phyloP scores from a whole-genome alignment of 257 asterid genomes.

The Jasminum sambac region DNA sequence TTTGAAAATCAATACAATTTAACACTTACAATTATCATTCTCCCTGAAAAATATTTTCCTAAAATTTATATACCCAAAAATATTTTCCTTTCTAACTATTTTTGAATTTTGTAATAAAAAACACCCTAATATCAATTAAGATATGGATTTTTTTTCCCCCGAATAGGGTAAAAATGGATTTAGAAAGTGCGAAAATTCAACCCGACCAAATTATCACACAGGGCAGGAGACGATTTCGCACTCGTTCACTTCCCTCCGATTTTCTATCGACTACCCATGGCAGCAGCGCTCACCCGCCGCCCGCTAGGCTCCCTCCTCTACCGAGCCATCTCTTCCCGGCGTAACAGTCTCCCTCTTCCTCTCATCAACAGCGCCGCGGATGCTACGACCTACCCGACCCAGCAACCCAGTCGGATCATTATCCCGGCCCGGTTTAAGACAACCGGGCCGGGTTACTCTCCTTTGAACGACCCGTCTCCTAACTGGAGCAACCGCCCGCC shows the following conservation, averaged over 20 bases:
- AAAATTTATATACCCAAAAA: too few species aligned
- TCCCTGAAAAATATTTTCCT: too few species aligned
- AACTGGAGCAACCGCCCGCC: conserved; percentile 99
- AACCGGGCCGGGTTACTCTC: conserved; percentile 76
- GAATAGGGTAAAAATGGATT: too few species aligned
- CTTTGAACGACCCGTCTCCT: conserved; percentile 89
- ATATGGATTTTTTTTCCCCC: too few species aligned
- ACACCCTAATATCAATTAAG: too few species aligned
- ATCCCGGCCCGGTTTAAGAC: conserved; percentile 55
- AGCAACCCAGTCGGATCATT: conserved; percentile 14
- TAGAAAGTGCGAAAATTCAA: too few species aligned
- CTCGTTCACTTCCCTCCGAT: neutral
- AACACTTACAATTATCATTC: too few species aligned
- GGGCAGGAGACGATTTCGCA: neutral
- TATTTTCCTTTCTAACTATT: too few species aligned
- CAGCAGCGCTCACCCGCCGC: conserved; percentile 66
- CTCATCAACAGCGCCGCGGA: conserved; percentile 29
- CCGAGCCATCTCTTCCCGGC: conserved; percentile 43
- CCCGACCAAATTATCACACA: too few species aligned
- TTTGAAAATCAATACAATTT: too few species aligned
- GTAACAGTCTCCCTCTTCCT: conserved; percentile 46
- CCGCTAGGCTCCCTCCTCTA: conserved; percentile 48
- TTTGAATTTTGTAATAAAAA: too few species aligned
- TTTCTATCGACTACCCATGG: conserved; percentile 37
- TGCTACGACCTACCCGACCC: conserved; percentile 13